Evolutionary conservation across 139 green algal species (phyloP), one percentile per base, ranked within the genome.

Genomic region (Chlorella sp.): DNA sequence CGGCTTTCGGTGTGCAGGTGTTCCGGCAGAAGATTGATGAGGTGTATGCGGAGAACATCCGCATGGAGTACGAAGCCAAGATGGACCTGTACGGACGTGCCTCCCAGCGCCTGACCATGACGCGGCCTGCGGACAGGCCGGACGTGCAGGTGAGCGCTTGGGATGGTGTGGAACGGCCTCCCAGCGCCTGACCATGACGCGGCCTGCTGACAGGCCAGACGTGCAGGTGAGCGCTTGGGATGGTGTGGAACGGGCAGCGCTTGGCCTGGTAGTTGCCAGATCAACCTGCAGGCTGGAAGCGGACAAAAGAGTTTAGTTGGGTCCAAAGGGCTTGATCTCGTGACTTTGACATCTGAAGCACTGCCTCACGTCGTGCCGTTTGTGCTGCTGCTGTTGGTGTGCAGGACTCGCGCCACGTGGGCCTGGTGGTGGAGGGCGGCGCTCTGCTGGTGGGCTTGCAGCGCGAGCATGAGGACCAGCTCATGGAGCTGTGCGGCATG

Each of bases 371-470:
- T n/a, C n/a, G n/a, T n/a, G n/a, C n/a, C n/a, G n/a, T n/a, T n/a
- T n/a, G n/a, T n/a, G n/a, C n/a, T n/a, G n/a, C n/a, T n/a, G n/a
- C n/a, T n/a, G n/a, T n/a, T n/a, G n/a, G n/a, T n/a, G n/a, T n/a
- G n/a, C n/a, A n/a, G n/a, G n/a, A n/a, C n/a, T n/a, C n/a, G n/a
- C n/a, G n/a, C 2, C 72, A 73, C 31, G 71, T 90, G 59, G 88
- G 85, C 23, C 77, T 92, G 26, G 83, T 92, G 17, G 78, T 92
- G 2, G 88, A 92, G 67, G 88, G 88, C 23, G 83, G 74, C 20
- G 86, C 84, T 10, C 80, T 92, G 67, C 67, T 70, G 1, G 33
- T 78, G 32, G 70, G 75, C 4, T 80, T 93, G 26, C 49, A 83
- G 51, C 14, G n/a, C 1, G 68, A 83, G 69, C 75, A 83, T 64